phyloP scores from a whole-genome alignment of 2,329 filamentous ascomycete species.

The Balansia obtecta region DNA sequence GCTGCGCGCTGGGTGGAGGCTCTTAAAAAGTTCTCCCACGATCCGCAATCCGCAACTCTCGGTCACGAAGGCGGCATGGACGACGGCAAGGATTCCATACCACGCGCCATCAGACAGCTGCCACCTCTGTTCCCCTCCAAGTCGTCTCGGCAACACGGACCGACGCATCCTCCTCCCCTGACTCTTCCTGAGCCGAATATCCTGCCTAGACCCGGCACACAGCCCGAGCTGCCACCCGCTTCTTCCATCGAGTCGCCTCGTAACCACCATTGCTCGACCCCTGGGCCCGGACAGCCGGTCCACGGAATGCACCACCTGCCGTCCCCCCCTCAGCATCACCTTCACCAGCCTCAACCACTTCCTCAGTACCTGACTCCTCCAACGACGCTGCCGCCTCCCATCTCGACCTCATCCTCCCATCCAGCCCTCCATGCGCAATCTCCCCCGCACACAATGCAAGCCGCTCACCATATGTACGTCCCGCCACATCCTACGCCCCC shows the following conservation, averaged over 20 bases:
- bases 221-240: conserved; percentile 11
- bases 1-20: conserved; percentile 40
- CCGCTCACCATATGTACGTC: conserved; percentile 6
- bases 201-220: conserved; percentile 11
- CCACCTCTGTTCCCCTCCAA: conserved; percentile 5
- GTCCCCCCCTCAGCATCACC: conserved; percentile 6
- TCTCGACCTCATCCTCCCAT: conserved; percentile 8
- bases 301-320: conserved; percentile 2
- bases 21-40: conserved; percentile 32
- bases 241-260: conserved; percentile 8
- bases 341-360: conserved; percentile 3
- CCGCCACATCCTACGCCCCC: conserved; percentile 8
- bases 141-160: neutral
- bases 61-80: conserved; percentile 36
- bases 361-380: conserved; percentile 7
- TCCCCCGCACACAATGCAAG: conserved; percentile 6
- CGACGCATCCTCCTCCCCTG: conserved; percentile 3
- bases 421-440: conserved; percentile 9
- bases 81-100: conserved; percentile 28
- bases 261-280: conserved; percentile 3
- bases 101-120: conserved; percentile 12
- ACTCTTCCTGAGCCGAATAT: conserved; percentile 9
- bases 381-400: conserved; percentile 12
- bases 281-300: neutral
- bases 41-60: conserved; percentile 27